These are phyloP conservation scores for Populus hybrid DNA, from an alignment of 441 rosid genomes.

Conservation along the genomic window DNA sequence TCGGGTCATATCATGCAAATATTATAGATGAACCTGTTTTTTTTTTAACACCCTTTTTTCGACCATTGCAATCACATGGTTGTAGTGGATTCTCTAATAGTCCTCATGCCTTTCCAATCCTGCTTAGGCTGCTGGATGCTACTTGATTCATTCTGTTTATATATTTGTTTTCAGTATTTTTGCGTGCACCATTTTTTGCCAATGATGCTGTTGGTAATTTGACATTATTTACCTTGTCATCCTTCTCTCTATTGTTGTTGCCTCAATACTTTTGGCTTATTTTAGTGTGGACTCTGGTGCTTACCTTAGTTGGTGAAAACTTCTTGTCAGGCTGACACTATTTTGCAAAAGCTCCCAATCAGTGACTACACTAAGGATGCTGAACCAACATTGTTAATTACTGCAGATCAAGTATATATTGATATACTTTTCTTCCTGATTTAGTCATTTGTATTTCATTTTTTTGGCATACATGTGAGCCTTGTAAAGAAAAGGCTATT, in stretches of 20 bases:
- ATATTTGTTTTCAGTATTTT: not conserved
- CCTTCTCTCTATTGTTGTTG: not conserved
- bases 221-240: not conserved
- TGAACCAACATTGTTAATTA: slow-evolving; percentile 59
- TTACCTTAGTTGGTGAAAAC: slow-evolving; percentile 25
- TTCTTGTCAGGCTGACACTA: slow-evolving; percentile 81
- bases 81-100: not conserved
- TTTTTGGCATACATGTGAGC: not conserved
- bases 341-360: slow-evolving; percentile 49
- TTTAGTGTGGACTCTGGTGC: slow-evolving; percentile 21
- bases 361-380: slow-evolving; percentile 51
- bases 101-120: not conserved
- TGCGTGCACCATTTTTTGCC: not conserved
- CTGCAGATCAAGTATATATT: slow-evolving; percentile 78
- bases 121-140: not conserved
- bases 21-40: no score
- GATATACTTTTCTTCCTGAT: slow-evolving; percentile 13
- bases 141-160: not conserved
- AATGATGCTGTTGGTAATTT: not conserved
- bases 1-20: no score
- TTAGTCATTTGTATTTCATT: slow-evolving; percentile 8
- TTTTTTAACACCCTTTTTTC: no score
- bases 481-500: not conserved
- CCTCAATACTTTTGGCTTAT: slow-evolving; percentile 12
- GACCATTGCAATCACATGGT: not conserved